Percentiles rank a stretch among this genome's conserved stretches.
Evolutionary conservation across 345 rosid genomes (phyloP).

Genomic region (Atalantia buxifolia): DNA sequence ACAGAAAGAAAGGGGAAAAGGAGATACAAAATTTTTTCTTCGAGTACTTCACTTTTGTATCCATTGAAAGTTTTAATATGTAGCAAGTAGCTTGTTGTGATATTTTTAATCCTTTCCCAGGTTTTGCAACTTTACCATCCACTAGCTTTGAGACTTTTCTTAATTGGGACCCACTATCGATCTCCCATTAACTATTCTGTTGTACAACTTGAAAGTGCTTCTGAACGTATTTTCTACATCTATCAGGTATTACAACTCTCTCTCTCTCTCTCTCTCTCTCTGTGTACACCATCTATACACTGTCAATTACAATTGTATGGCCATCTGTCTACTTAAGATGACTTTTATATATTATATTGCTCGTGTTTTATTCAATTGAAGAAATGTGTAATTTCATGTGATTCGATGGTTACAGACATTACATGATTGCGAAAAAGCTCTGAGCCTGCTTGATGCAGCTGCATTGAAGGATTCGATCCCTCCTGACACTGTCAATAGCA

Average conservation of each 20-base stretch:
- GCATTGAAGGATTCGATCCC: constrained; percentile 39
- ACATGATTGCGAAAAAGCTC: constrained; percentile 54
- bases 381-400: constrained; percentile 4
- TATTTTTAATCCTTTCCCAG: constrained; percentile 28
- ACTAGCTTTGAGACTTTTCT: constrained; percentile 77
- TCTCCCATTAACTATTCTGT: constrained; percentile 91
- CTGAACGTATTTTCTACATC: constrained; percentile 87
- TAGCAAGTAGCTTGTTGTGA: constrained; percentile 4
- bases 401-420: constrained; percentile 63
- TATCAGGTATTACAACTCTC: constrained; percentile 57
- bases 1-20: neutral
- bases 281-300: neutral
- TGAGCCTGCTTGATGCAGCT: constrained; percentile 42
- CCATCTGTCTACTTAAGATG: neutral
- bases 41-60: neutral
- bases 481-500: constrained; percentile 37
- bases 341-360: neutral
- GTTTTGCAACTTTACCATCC: constrained; percentile 85
- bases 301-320: neutral
- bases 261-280: neutral
- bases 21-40: neutral
- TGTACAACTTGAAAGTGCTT: constrained; percentile 84
- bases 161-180: constrained; percentile 88
- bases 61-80: neutral
- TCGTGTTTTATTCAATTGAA: neutral